Percentiles rank a stretch among this genome's conserved stretches.
phyloP scores from a whole-genome alignment of 2,329 filamentous ascomycete genomes.

The Cryphonectria japonica region DNA sequence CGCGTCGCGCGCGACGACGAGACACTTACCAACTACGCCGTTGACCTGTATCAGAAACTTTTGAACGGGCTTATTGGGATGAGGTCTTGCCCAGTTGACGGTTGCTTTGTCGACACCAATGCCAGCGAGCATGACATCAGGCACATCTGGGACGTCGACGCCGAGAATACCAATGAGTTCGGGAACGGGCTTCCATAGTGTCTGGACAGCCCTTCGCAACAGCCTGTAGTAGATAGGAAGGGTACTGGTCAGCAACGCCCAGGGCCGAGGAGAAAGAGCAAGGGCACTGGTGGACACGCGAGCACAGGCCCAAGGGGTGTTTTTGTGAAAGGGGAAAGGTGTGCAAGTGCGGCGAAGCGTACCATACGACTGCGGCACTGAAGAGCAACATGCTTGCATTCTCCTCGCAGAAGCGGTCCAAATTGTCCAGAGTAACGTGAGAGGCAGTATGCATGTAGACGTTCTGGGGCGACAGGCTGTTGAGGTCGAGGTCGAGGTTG shows the following conservation, averaged over 20 bases:
- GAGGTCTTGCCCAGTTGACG: conserved; percentile 85
- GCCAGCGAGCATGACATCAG: conserved; percentile 86
- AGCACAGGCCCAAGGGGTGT: conserved; percentile 3
- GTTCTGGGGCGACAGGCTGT: conserved; percentile 42
- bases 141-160: conserved; percentile 88
- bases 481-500: conserved; percentile 46
- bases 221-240: conserved; percentile 60
- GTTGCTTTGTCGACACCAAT: conserved; percentile 87
- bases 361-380: conserved; percentile 58
- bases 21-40: conserved; percentile 76
- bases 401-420: conserved; percentile 52
- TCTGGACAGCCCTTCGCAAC: conserved; percentile 82
- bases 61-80: conserved; percentile 67
- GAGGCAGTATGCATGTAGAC: conserved; percentile 43
- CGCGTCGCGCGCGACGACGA: conserved; percentile 17
- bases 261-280: background rate
- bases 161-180: conserved; percentile 89
- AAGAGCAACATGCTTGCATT: conserved; percentile 61
- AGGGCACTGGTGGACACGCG: background rate
- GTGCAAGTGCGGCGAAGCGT: conserved; percentile 33
- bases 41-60: conserved; percentile 95
- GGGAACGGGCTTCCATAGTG: conserved; percentile 87
- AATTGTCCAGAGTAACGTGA: conserved; percentile 49
- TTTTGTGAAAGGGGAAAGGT: conserved; percentile 8
- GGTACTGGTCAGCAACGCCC: conserved; percentile 25